Evolutionary conservation across 495 filamentous ascomycete species (phyloP), one percentile per base, ranked within the genome.

Genomic region (Aspergillus ellipticus): DNA sequence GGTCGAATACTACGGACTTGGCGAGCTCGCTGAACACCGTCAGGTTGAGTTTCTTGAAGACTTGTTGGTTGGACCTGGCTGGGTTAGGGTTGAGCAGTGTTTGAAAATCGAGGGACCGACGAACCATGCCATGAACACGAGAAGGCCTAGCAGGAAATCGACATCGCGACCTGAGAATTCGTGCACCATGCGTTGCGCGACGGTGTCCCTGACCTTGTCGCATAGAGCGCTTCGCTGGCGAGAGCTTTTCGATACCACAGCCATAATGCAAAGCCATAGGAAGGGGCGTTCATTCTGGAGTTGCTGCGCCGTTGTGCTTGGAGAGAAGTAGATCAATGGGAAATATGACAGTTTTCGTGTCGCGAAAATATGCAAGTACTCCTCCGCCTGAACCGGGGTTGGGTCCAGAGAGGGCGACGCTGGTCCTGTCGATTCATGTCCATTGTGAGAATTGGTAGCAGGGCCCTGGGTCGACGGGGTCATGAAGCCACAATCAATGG

Each of bases 81-180:
- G 5, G 22, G 21, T 24, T 6, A 24, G 43, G 13, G 7, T n/a
- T 11, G 45, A 16, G 11, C 15, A 6, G 22, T 21, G 21, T 16
- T 13, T 1, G 7, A 7, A 28, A 3, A 28, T 28, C 4, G 13
- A 24, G 45, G 26, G 22, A 15, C n/a, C 0, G 4, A 48, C 45
- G 22, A 16, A 48, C 45, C 45, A 48, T n/a, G 45, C 45, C 17
- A 48, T 48, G 45, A 31, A 48, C 15, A 48, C 28, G 22, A 48
- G 15, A 16, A 48, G 24, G 22, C 45, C 45, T 10, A 29, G 45
- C 7, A 48, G 45, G 13, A 48, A 28, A 29, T 48, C 45, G 13
- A 48, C 13, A 17, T 48, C 45, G 45, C 45, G 45, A 48, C 22
- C 45, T 2, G 4, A 22, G 22, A 2, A 31, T 4, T 29, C 11